These are phyloP conservation scores for Niebla homalea DNA, from an alignment of 495 filamentous ascomycete species.

Conservation along the genomic window DNA sequence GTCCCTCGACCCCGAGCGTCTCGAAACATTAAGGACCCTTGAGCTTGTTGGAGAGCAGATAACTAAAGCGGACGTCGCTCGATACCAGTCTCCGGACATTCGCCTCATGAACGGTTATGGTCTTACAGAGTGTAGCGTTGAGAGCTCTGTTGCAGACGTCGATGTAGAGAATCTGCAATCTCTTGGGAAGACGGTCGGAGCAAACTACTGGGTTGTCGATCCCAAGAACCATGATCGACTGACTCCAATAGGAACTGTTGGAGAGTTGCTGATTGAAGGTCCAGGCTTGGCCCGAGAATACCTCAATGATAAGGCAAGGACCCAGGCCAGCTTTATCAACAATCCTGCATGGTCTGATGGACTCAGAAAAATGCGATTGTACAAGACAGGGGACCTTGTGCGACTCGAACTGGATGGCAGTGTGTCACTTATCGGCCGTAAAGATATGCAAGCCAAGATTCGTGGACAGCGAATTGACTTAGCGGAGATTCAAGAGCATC, in stretches of 20 bases:
- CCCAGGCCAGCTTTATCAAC: slow-evolving; percentile 22
- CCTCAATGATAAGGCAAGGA: slow-evolving; percentile 24
- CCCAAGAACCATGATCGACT: slow-evolving; percentile 21
- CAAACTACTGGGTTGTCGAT: slow-evolving; percentile 24
- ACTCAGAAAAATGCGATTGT: slow-evolving; percentile 10
- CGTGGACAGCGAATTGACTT: slow-evolving; percentile 14
- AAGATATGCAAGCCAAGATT: slow-evolving; percentile 16
- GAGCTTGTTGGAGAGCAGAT: slow-evolving; percentile 31
- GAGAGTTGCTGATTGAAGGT: slow-evolving; percentile 29
- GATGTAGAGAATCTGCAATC: not conserved
- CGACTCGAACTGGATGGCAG: slow-evolving; percentile 18
- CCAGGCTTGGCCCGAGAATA: slow-evolving; percentile 25
- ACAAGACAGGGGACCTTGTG: slow-evolving; percentile 21
- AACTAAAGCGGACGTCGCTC: slow-evolving; percentile 32
- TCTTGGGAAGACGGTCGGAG: slow-evolving; percentile 6
- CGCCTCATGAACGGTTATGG: slow-evolving; percentile 40
- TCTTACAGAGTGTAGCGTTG: slow-evolving; percentile 33
- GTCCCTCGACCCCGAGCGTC: slow-evolving; percentile 30
- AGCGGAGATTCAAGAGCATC: slow-evolving; percentile 13
- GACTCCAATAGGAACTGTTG: slow-evolving; percentile 25
- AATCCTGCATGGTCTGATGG: slow-evolving; percentile 11
- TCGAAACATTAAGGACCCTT: slow-evolving; percentile 28
- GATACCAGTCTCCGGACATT: slow-evolving; percentile 35
- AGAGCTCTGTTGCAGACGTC: not conserved
- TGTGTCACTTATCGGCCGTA: slow-evolving; percentile 24